Evolutionary conservation across 75 land plant species (phyloP).

Genomic region (Selaginella tamariscina): DNA sequence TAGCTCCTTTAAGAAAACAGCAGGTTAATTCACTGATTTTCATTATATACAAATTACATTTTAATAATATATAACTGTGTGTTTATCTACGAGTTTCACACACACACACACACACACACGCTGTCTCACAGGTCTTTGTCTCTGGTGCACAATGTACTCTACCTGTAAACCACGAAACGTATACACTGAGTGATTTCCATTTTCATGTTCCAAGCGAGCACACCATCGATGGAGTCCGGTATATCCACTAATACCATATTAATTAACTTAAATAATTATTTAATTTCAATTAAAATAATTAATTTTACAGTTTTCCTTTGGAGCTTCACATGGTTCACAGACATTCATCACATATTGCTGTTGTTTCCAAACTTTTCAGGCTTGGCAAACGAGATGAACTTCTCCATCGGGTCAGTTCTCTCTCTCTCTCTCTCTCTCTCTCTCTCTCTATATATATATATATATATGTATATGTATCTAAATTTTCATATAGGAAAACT

Average conservation of each 20-base stretch:
- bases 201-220: slow-evolving; percentile 46
- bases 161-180: not conserved
- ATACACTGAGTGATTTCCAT: slow-evolving; percentile 20
- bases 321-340: not conserved
- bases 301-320: not conserved
- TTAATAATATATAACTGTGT: not conserved
- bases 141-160: not conserved
- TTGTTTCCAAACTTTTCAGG: not conserved
- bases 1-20: no score
- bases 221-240: slow-evolving; percentile 29
- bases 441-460: no score
- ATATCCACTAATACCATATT: no score
- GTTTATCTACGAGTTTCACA: no score
- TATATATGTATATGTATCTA: no score
- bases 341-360: not conserved
- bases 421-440: no score
- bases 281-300: not conserved
- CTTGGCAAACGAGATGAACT: not conserved
- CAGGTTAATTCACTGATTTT: not conserved
- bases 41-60: not conserved
- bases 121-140: not conserved
- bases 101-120: no score
- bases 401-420: not conserved
- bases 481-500: no score
- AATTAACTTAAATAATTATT: not conserved